Evolutionary conservation across 208 protist genomes (phyloP).

Genomic region (Trypanosoma platydactyli): DNA sequence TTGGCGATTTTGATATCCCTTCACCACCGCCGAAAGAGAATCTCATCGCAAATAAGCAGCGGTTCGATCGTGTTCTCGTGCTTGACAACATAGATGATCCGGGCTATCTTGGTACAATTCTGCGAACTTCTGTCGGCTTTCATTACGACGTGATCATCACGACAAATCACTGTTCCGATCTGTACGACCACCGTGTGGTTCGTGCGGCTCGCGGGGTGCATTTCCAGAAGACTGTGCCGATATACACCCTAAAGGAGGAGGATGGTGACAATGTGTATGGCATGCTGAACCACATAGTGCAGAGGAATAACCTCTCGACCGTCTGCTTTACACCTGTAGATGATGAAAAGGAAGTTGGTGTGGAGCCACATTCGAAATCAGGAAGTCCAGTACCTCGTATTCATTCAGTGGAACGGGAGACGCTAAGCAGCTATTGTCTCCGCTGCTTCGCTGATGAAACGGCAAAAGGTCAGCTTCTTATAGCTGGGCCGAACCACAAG

Average conservation of each 20-base stretch:
- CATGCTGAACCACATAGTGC: conserved; percentile 81
- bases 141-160: conserved; percentile 88
- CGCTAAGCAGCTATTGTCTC: conserved; percentile 58
- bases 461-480: conserved; percentile 72
- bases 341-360: conserved; percentile 28
- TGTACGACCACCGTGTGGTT: conserved; percentile 88
- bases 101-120: conserved; percentile 74
- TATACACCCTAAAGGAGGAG: conserved; percentile 83
- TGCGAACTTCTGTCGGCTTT: conserved; percentile 79
- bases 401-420: conserved; percentile 8
- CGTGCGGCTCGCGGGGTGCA: conserved; percentile 83
- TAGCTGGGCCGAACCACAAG: conserved; percentile 84
- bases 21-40: conserved; percentile 76
- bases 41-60: conserved; percentile 86
- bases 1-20: conserved; percentile 88
- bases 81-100: conserved; percentile 90
- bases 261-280: conserved; percentile 88
- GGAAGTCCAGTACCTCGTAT: neutral
- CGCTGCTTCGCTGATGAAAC: conserved; percentile 45
- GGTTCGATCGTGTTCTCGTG: conserved; percentile 80
- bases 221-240: conserved; percentile 80
- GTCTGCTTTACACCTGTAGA: conserved; percentile 61
- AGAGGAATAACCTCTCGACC: conserved; percentile 76
- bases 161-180: conserved; percentile 86
- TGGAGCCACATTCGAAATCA: neutral